Base-by-base conservation (phyloP, 192 early-diverging fungal genomes). In the Coemansia sp. region DNA sequence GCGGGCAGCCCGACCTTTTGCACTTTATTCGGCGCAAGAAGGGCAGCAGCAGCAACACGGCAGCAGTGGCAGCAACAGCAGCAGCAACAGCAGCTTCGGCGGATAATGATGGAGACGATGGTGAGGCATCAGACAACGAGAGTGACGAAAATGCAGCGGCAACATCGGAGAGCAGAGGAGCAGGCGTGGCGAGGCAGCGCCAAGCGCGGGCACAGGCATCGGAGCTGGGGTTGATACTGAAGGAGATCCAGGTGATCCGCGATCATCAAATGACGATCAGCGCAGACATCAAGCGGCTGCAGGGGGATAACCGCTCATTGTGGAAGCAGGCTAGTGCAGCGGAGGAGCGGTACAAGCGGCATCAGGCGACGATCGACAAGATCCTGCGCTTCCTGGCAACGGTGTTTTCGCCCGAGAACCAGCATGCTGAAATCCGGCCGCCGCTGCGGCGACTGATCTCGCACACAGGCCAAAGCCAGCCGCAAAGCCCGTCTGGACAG, bases 321-420 rank as follows among this genome's bases (percentile, higher is more conserved):
- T 98, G 96, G 96, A 85, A 85, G 53, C 92, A 97, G 63, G 87
- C 90, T 0, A 65, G 87, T 1, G 67, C 79, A 0, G 81, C 92
- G 14, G 84, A 91, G 28, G 89, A 93, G 45, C 84, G 88, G 20
- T 89, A 95, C 73, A 87, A 88, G 40, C 78, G 88, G 36, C 95
- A 97, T 67, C 94, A 97, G 72, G 87, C 87, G 11, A 93, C 88
- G 0, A 96, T 98, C 41, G 91, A 96, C 78, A 96, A 95, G 68
- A 96, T 98, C 55, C 59, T 98, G 58, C 76, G 87, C 15, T 98
- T 98, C 72, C 70, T 98, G 66, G 93, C 94, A 2, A 86, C 90
- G 0, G 87, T 97, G 33, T 95, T 92, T 72, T 84, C 89, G 25
- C 64, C 67, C 30, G 85, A 87, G 13, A 28, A 48, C 10, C 62